phyloP scores from a whole-genome alignment of 192 early-diverging fungal genomes.

The Jimgerdemannia lactiflua region DNA sequence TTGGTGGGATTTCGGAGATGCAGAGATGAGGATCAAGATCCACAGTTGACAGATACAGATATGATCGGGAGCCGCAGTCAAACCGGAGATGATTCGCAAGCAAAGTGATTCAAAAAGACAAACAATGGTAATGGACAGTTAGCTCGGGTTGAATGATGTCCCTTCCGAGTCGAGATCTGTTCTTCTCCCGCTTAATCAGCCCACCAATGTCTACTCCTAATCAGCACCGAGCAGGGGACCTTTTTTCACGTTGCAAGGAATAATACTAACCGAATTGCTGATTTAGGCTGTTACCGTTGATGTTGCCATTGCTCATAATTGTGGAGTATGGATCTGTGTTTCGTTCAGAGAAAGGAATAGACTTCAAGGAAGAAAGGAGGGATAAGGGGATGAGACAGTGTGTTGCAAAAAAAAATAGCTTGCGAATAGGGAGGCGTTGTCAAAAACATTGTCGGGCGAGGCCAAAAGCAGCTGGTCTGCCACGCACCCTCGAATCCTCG shows the following conservation, averaged over 20 bases:
- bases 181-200: no score
- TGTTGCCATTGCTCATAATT: constrained; percentile 43
- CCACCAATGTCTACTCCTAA: no score
- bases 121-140: no score
- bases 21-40: not conserved
- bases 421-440: not conserved
- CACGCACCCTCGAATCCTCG: no score
- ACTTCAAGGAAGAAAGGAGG: constrained; percentile 3
- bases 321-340: constrained; percentile 32
- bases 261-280: constrained; percentile 62
- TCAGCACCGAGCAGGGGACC: no score
- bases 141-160: no score
- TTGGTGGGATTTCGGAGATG: not conserved
- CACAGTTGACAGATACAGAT: not conserved
- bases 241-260: no score
- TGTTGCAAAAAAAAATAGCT: not conserved
- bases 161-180: no score
- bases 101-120: no score
- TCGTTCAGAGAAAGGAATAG: constrained; percentile 11
- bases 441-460: constrained; percentile 5
- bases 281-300: constrained; percentile 64
- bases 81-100: not conserved
- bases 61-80: no score
- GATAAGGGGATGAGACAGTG: not conserved
- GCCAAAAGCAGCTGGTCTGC: constrained; percentile 1